Base-by-base conservation (phyloP, 148 eudicot genomes). In the Spergularia bocconei region DNA sequence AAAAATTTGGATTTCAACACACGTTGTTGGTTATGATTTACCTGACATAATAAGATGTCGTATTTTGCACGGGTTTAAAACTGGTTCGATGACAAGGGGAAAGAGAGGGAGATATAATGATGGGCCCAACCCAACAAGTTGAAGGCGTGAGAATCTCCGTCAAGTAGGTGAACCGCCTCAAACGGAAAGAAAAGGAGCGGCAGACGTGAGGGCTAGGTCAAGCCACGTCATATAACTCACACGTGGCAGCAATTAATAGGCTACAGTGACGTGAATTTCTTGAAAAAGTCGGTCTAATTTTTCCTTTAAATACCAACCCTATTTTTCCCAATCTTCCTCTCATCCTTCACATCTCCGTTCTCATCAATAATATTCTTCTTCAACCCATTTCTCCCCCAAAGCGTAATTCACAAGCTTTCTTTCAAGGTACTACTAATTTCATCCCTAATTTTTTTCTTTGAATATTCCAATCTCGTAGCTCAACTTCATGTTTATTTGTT, bases 281-380 rank as follows among this genome's bases (percentile, higher is more conserved):
- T 44, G 8, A 66, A 19, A 11, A 16, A 41, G 53, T 66, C 21
- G 70, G 53, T 11, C 52, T 66, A 66, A 41, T 19, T 1, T 38
- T 66, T 25, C 1, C 53, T 66, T 39, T 66, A 66, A 17, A 66
- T 66, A 41, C 53, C 9, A 52, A 2, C 70, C n/a, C n/a, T 11
- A 9, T 47, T 13, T 5, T 5, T 19, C 25, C 69, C 69, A 2
- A 10, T 6, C 1, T 11, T 1, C 20, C 0, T 66, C n/a, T 66
- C 69, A 44, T 66, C 69, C 69, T 66, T 66, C 69, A 44, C 29
- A n/a, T 17, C 51, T 44, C 8, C 2, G 8, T 66, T 64, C 70
- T 66, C 70, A 41, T 16, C 6, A 14, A 36, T 19, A 7, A 8
- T 15, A 0, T 3, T 66, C 17, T n/a, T n/a, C 47, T 66, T 66